phyloP scores from a whole-genome alignment of 306 rosid genomes.

The Sicyos edulis region DNA sequence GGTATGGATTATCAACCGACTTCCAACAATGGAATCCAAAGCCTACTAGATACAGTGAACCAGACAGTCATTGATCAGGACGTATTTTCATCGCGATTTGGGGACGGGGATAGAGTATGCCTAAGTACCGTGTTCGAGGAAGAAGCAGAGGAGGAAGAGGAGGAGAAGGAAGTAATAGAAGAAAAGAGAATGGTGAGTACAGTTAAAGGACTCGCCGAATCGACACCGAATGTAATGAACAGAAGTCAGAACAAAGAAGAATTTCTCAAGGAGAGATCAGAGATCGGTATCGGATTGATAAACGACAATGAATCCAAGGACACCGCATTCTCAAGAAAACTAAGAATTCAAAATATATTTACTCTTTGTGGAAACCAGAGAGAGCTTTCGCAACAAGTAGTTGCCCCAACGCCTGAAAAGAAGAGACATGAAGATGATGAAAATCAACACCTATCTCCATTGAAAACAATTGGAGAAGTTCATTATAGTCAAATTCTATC shows the following conservation, averaged over 20 bases:
- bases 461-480: conserved; percentile 14
- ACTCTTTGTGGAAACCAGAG: conserved; percentile 92
- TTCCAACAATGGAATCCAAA: conserved; percentile 30
- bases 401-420: conserved; percentile 39
- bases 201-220: conserved; percentile 31
- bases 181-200: conserved; percentile 72
- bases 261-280: conserved; percentile 32
- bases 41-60: conserved; percentile 30
- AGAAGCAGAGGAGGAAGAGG: conserved; percentile 62
- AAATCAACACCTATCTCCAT: conserved; percentile 18
- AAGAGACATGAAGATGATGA: no score
- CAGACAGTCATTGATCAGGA: conserved; percentile 30
- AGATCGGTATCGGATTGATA: conserved; percentile 29
- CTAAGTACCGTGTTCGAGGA: conserved; percentile 88
- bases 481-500: conserved; percentile 9
- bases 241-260: conserved; percentile 41
- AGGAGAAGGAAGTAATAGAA: conserved; percentile 72
- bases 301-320: conserved; percentile 31
- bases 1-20: conserved; percentile 28
- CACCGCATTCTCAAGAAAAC: conserved; percentile 33
- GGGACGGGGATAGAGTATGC: conserved; percentile 49
- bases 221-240: conserved; percentile 22
- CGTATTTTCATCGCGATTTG: conserved; percentile 39
- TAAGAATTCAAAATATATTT: conserved; percentile 78
- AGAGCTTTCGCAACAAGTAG: conserved; percentile 62